Evolutionary conservation across 1,284 basidiomycete species (phyloP).

Genomic region (Boletellus deceptivus): DNA sequence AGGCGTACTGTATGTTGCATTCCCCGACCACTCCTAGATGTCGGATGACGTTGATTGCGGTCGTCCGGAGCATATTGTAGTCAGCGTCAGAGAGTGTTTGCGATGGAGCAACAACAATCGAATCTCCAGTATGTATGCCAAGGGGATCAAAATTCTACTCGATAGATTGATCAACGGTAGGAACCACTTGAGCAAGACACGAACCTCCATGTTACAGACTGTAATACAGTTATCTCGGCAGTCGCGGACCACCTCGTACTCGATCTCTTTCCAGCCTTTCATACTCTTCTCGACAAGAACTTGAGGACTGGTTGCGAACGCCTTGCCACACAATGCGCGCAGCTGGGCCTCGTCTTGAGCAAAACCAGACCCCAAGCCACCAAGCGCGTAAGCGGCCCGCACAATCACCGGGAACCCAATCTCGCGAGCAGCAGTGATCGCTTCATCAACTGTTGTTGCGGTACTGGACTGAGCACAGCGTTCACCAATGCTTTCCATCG

Average conservation of each 20-base stretch:
- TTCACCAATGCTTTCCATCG: slow-evolving; percentile 97
- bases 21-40: slow-evolving; percentile 97
- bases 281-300: slow-evolving; percentile 98
- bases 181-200: slow-evolving; percentile 26
- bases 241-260: slow-evolving; percentile 99
- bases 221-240: slow-evolving; percentile 98
- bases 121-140: slow-evolving; percentile 98
- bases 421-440: slow-evolving; percentile 74
- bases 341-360: slow-evolving; percentile 89
- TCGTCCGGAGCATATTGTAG: slow-evolving; percentile 98
- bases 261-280: slow-evolving; percentile 99
- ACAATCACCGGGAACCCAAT: slow-evolving; percentile 99
- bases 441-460: slow-evolving; percentile 84
- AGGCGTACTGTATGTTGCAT: slow-evolving; percentile 98
- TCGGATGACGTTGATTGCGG: slow-evolving; percentile 96
- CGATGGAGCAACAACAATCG: slow-evolving; percentile 97
- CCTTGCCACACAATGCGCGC: slow-evolving; percentile 85
- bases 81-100: slow-evolving; percentile 97
- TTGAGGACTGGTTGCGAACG: slow-evolving; percentile 96
- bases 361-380: slow-evolving; percentile 93
- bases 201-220: slow-evolving; percentile 99
- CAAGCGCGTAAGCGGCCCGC: slow-evolving; percentile 94
- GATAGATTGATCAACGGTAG: neutral
- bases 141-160: slow-evolving; percentile 95
- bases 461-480: slow-evolving; percentile 88